These are phyloP conservation scores for Penicillium sp. DNA, from an alignment of 2,329 filamentous ascomycete genomes.

Conservation along the genomic window DNA sequence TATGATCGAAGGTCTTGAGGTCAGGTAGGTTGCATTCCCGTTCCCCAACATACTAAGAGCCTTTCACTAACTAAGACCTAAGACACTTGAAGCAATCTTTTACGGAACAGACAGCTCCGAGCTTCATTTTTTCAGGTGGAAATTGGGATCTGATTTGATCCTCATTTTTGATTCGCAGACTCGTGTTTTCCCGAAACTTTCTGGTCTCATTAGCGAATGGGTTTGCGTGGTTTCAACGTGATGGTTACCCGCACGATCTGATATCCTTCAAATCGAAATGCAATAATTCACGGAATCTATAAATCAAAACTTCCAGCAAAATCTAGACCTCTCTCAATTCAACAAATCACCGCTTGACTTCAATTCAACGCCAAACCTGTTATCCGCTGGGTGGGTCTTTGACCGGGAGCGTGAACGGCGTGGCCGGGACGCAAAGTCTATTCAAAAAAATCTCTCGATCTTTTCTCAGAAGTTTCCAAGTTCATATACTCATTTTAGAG, in stretches of 20 bases:
- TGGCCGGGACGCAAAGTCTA: slow-evolving; percentile 8
- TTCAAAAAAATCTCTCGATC: slow-evolving; percentile 12
- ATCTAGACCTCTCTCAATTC: no score
- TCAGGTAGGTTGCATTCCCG: background rate
- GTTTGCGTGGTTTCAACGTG: background rate
- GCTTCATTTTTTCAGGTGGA: background rate
- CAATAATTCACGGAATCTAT: no score
- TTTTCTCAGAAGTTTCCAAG: no score
- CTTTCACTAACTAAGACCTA: background rate
- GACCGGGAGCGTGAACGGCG: slow-evolving; percentile 12
- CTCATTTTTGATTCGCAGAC: background rate
- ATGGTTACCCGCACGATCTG: background rate
- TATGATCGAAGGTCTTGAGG: no score
- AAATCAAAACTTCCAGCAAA: no score
- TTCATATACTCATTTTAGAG: no score
- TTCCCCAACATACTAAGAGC: background rate
- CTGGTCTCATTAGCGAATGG: background rate
- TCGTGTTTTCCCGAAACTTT: background rate
- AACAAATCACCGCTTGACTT: background rate
- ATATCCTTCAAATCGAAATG: background rate
- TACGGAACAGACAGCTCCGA: slow-evolving; percentile 19
- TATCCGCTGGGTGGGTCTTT: slow-evolving; percentile 18
- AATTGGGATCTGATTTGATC: background rate
- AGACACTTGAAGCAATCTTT: background rate
- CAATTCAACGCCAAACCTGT: background rate